These are phyloP conservation scores for Lecanicillium sp. DNA, from an alignment of 2,329 filamentous ascomycete genomes.

Conservation along the genomic window DNA sequence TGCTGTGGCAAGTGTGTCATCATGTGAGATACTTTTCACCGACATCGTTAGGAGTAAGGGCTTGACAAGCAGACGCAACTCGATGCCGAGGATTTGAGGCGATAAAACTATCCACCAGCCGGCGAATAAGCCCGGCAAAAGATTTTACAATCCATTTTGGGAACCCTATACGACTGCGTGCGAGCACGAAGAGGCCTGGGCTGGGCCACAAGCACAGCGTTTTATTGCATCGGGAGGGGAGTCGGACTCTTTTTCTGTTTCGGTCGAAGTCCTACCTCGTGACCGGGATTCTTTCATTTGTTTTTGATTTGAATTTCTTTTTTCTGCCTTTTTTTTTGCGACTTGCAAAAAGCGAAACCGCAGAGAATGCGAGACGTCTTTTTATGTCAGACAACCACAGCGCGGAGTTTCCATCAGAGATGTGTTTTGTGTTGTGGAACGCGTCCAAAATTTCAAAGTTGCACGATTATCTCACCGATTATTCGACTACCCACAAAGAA, in stretches of 20 bases:
- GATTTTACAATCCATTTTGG: neutral
- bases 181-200: slow-evolving; percentile 6
- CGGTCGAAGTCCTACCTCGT: slow-evolving; percentile 6
- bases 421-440: no score
- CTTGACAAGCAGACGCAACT: neutral
- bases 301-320: slow-evolving; percentile 7
- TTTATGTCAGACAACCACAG: no score
- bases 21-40: slow-evolving; percentile 55
- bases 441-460: no score
- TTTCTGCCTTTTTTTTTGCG: slow-evolving; percentile 13
- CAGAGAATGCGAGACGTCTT: neutral
- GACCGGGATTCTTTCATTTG: slow-evolving; percentile 2
- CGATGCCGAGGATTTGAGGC: neutral
- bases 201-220: slow-evolving; percentile 14
- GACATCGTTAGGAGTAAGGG: neutral
- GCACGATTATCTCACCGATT: no score
- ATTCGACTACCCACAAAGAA: no score
- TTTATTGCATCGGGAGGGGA: slow-evolving; percentile 30
- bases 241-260: slow-evolving; percentile 24
- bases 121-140: neutral
- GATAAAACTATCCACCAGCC: neutral
- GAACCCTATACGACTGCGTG: no score
- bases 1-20: slow-evolving; percentile 84
- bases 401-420: no score
- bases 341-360: slow-evolving; percentile 8